Evolutionary conservation across 2,329 filamentous ascomycete genomes (phyloP).

Genomic region (Aspergillus tubingensis): DNA sequence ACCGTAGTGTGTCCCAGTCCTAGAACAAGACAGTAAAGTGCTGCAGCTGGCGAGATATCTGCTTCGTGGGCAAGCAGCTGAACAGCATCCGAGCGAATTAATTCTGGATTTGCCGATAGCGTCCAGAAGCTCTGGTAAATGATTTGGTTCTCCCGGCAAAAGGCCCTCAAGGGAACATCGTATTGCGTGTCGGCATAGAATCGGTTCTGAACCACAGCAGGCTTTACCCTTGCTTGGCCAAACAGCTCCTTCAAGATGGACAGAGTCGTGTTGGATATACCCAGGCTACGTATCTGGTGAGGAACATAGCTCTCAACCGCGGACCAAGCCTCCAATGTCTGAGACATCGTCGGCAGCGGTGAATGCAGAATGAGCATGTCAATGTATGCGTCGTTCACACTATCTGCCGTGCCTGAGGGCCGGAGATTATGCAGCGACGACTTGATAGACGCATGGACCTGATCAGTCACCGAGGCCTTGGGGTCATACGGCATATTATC

Average conservation of each 20-base stretch:
- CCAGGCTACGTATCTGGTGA: constrained; percentile 63
- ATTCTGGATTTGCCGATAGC: constrained; percentile 58
- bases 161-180: constrained; percentile 61
- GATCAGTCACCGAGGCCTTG: constrained; percentile 58
- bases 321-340: constrained; percentile 66
- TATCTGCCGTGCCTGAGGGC: constrained; percentile 22
- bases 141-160: constrained; percentile 56
- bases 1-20: constrained; percentile 53
- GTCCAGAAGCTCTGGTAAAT: constrained; percentile 65
- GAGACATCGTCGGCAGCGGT: constrained; percentile 51
- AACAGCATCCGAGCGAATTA: constrained; percentile 54
- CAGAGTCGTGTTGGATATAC: constrained; percentile 74
- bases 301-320: constrained; percentile 69
- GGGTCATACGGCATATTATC: constrained; percentile 65
- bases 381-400: constrained; percentile 52
- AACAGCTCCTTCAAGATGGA: constrained; percentile 56
- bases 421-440: constrained; percentile 67
- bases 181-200: constrained; percentile 64
- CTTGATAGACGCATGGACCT: constrained; percentile 67
- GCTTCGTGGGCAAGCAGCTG: constrained; percentile 49
- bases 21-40: constrained; percentile 60
- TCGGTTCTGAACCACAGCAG: constrained; percentile 72
- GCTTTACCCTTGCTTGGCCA: constrained; percentile 51
- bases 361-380: constrained; percentile 63
- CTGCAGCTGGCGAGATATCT: constrained; percentile 48